Base-by-base conservation (phyloP, 495 filamentous ascomycete species). In the Neurospora africana region DNA sequence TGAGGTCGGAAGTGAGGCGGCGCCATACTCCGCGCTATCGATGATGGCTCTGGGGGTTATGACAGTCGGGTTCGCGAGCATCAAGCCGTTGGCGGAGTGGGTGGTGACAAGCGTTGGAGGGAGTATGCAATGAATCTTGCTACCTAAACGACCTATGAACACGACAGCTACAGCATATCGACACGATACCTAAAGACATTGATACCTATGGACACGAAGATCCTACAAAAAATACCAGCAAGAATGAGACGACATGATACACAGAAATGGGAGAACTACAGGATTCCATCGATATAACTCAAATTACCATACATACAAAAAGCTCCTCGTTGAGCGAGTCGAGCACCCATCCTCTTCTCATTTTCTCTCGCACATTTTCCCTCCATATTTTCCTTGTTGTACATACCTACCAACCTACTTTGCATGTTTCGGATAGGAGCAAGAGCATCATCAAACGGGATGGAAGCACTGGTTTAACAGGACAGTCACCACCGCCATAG, bases 31-130 rank as follows among this genome's bases (percentile, higher is more conserved):
- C 5, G 84, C 83, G 8, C 72, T 86, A 53, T 79, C 83, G 1
- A 86, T 86, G 84, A 84, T 83, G 37, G 74, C 83, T 36, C 76
- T 86, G 70, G 84, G 84, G 0, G 77, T 83, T 15, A 83, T 84
- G 77, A 85, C 81, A 5, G 84, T 86, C 3, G 82, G 80, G 38
- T 81, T 85, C 43, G 79, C 82, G 1, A 77, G 76, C 4, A 78
- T 83, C 2, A 70, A 74, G 61, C 79, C 81, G 35, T 72, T 82
- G 37, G 74, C 75, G 2, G 37, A 27, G 10, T 78, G 75, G 76
- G 67, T 80, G 13, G 68, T 81, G 5, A 37, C 58, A 3, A 39
- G 70, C 17, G 75, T 79, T 8, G 72, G 35, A 0, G 53, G 53
- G 0, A 7, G 0, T 0, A 30, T 58, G 47, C 21, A 5, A 27